These are phyloP conservation scores for Pulveroboletus frians DNA, from an alignment of 768 basidiomycete genomes.

Conservation along the genomic window DNA sequence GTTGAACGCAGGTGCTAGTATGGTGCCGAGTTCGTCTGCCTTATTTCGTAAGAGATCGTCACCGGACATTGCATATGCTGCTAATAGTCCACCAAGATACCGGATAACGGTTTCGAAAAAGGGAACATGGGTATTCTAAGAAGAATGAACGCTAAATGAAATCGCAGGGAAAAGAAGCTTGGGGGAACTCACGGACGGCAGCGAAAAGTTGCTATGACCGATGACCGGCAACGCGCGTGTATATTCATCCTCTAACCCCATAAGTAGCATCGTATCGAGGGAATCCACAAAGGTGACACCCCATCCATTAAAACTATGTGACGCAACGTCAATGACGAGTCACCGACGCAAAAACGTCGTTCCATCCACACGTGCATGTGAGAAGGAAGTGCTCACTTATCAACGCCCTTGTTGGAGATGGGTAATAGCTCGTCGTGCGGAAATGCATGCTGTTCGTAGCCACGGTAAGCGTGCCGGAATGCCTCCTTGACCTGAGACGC, in stretches of 20 bases:
- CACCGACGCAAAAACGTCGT: not conserved
- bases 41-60: constrained; percentile 58
- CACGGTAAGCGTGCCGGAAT: constrained; percentile 61
- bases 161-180: too few species aligned
- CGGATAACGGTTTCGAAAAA: constrained; percentile 87
- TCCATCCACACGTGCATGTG: too few species aligned
- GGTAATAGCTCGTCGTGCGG: constrained; percentile 63
- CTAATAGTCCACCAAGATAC: constrained; percentile 81
- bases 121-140: constrained; percentile 35
- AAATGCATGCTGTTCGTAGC: constrained; percentile 57
- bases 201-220: constrained; percentile 42
- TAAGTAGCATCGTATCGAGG: constrained; percentile 79
- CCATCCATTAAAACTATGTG: constrained; percentile 71
- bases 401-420: constrained; percentile 36
- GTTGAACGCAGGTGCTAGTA: constrained; percentile 66
- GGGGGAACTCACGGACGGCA: constrained; percentile 34
- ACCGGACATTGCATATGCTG: constrained; percentile 71
- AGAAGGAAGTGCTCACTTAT: constrained; percentile 42
- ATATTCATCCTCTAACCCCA: constrained; percentile 73
- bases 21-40: constrained; percentile 70
- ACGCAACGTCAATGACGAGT: not conserved
- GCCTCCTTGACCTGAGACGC: constrained; percentile 56
- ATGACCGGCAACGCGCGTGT: constrained; percentile 52
- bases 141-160: not conserved
- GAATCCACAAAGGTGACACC: constrained; percentile 74